These are phyloP conservation scores for Cordyceps militaris DNA, from an alignment of 2,329 filamentous ascomycete species.

Conservation along the genomic window DNA sequence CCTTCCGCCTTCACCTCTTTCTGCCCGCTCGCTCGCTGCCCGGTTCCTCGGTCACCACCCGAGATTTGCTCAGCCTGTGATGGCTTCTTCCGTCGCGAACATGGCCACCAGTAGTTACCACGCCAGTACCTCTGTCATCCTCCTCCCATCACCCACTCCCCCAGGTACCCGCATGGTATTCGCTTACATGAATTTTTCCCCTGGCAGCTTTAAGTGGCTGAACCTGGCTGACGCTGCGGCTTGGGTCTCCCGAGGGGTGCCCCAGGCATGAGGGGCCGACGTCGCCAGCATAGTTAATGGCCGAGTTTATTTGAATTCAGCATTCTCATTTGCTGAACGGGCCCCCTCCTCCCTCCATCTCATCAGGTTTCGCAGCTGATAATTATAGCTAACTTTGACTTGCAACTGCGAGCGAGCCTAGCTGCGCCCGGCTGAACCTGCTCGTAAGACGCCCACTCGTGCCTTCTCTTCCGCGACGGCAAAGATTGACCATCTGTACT, in stretches of 20 bases:
- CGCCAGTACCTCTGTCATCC: background rate
- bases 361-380: slow-evolving; percentile 1
- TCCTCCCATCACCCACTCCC: background rate
- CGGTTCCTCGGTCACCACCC: background rate
- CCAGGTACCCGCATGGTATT: background rate
- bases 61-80: background rate
- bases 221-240: slow-evolving; percentile 3
- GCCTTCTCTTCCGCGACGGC: background rate
- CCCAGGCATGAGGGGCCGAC: background rate
- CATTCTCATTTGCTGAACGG: background rate
- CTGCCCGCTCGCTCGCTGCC: background rate
- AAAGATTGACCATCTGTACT: background rate
- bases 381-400: background rate
- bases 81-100: background rate
- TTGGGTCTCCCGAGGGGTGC: background rate
- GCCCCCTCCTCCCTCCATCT: background rate
- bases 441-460: background rate
- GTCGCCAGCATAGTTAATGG: background rate
- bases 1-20: background rate
- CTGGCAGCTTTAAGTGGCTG: background rate
- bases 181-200: background rate
- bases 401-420: background rate
- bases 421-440: background rate
- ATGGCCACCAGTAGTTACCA: background rate
- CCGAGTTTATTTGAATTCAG: background rate